These are phyloP conservation scores for Flaveria brownii DNA, from an alignment of 129 eudicot genomes.

Conservation along the genomic window DNA sequence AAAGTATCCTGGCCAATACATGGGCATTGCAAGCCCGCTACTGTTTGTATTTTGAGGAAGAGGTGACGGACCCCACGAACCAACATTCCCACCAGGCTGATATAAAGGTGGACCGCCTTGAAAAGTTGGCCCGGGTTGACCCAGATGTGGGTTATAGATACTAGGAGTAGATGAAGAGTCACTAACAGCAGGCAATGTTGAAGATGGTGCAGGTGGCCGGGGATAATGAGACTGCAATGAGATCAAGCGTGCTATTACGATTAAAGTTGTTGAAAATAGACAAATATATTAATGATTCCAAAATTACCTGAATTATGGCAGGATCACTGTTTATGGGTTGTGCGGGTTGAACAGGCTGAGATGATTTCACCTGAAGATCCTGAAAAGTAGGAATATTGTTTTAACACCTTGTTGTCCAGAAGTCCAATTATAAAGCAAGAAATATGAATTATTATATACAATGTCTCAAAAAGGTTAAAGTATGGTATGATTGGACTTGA, in stretches of 20 bases:
- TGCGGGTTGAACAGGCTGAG: conserved; percentile 60
- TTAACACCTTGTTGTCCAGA: too few relatives aligned
- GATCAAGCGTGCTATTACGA: background rate
- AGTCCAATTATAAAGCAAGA: too few relatives aligned
- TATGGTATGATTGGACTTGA: too few relatives aligned
- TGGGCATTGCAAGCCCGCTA: conserved; percentile 72
- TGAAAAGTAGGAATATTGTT: conserved; percentile 18
- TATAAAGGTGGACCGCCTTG: conserved; percentile 70
- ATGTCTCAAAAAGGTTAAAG: too few relatives aligned
- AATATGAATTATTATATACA: too few relatives aligned
- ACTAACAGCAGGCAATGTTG: conserved; percentile 58
- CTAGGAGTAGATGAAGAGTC: conserved; percentile 49
- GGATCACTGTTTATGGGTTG: conserved; percentile 71
- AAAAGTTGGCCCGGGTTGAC: conserved; percentile 58
- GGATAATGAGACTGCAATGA: conserved; percentile 81
- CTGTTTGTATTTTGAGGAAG: conserved; percentile 57
- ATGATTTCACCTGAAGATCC: conserved; percentile 90
- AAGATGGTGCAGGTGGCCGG: conserved; percentile 53
- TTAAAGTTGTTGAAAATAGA: background rate
- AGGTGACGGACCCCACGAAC: conserved; percentile 80
- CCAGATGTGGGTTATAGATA: conserved; percentile 51
- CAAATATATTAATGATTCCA: background rate
- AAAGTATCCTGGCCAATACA: conserved; percentile 93
- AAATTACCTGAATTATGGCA: conserved; percentile 79
- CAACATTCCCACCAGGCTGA: conserved; percentile 72